Evolutionary conservation across 129 eudicot genomes (phyloP).

Genomic region (Arctium lappa): DNA sequence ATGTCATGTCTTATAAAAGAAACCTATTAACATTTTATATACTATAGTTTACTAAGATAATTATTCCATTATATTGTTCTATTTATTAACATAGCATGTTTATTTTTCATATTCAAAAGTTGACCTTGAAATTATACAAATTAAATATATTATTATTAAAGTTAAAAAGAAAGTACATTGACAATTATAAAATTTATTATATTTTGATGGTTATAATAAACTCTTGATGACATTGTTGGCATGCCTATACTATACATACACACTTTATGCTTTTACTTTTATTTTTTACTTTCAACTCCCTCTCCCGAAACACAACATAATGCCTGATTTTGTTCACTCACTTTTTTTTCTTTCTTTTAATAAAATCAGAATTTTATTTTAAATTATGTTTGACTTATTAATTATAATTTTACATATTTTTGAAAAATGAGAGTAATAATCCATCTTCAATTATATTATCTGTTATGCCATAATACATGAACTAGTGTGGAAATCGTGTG

Average conservation of each 20-base stretch:
- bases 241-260: conserved; percentile 16
- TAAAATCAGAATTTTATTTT: too few relatives aligned
- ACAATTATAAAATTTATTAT: neutral
- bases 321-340: conserved; percentile 6
- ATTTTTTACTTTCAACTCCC: conserved; percentile 1
- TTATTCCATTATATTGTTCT: too few relatives aligned
- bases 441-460: too few relatives aligned
- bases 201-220: conserved; percentile 10
- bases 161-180: neutral
- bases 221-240: conserved; percentile 21
- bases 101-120: neutral
- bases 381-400: neutral
- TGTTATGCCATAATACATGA: neutral
- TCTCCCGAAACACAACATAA: conserved; percentile 7
- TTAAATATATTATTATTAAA: neutral
- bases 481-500: neutral
- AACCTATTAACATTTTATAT: neutral
- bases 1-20: neutral
- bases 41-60: too few relatives aligned
- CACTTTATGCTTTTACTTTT: conserved; percentile 5
- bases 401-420: neutral
- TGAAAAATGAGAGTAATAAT: too few relatives aligned
- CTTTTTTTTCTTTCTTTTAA: neutral
- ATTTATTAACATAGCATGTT: neutral
- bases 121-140: neutral